Evolutionary conservation across 2,329 filamentous ascomycete species (phyloP), one percentile per base, ranked within the genome.

Genomic region (Thermothelomyces thermophilus): DNA sequence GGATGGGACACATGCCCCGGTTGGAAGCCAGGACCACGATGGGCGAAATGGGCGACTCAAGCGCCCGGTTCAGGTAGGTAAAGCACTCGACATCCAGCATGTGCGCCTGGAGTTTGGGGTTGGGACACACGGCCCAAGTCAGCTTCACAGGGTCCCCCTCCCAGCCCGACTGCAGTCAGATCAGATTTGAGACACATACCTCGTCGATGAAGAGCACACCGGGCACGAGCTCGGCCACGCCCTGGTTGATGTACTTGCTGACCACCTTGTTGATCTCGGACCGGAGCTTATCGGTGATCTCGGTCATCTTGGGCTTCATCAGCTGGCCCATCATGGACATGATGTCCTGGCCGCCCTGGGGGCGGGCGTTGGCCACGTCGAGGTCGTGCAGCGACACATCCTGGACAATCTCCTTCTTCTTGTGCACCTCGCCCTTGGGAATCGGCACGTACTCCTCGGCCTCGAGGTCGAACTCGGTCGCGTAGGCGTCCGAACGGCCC

Each of bases 241-340:
- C 93, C 72, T 97, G 91, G 66, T 97, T 93, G 60, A 98, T 98
- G 71, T 97, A 98, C 69, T 91, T 90, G 77, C 90, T 95, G 59
- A 98, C 93, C 26, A 98, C 91, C 74, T 97, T 97, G 80, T 98
- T 96, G 74, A 98, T 97, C 73, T 98, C 93, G 49, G 81, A 76
- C 53, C 93, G 82, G 64, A 98, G 74, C 75, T 98, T 98, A 71
- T 98, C 93, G 26, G 93, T 98, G 64, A 98, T 97, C 69, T 98
- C 93, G 5, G 93, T 98, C 83, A 96, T 96, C 75, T 94, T 94
- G 55, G 93, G 93, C 79, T 97, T 97, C 90, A 97, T 96, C 64
- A 98, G 73, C 71, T 98, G 93, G 62, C 93, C 93, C 91, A 98
- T 97, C 93, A 98, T 97, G 74, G 90, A 96, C 90, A 98, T 97